These are phyloP conservation scores for Spatholobus suberectus DNA, from an alignment of 306 rosid genomes.

Conservation along the genomic window DNA sequence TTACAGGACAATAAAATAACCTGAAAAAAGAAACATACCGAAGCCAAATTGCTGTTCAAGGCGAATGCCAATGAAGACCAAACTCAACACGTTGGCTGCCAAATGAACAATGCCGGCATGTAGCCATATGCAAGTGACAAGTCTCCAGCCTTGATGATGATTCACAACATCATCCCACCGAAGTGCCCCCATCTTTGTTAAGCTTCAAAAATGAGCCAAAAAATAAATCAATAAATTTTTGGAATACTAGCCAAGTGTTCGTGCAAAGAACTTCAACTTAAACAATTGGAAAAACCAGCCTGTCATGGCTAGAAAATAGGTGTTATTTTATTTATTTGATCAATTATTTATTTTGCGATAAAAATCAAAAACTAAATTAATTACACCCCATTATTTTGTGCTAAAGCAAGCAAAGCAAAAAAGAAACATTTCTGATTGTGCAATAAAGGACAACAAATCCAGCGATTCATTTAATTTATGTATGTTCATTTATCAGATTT, in stretches of 20 bases:
- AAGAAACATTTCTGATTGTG: neutral
- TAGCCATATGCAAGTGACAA: constrained; percentile 85
- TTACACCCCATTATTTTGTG: neutral
- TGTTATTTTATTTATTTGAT: neutral
- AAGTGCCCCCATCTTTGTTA: constrained; percentile 84
- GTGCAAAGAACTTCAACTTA: constrained; percentile 6
- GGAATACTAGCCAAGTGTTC: neutral
- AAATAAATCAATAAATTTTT: neutral
- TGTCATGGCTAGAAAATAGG: neutral
- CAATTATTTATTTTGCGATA: neutral
- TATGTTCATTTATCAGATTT: no score
- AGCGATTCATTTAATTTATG: constrained; percentile 14
- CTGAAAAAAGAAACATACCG: constrained; percentile 53
- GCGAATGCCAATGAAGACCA: constrained; percentile 84
- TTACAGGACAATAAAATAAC: neutral
- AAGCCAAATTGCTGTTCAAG: constrained; percentile 91
- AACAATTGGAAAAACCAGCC: neutral
- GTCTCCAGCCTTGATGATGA: constrained; percentile 84
- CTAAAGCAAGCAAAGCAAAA: neutral
- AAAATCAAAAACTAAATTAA: neutral
- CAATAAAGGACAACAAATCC: neutral
- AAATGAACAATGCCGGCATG: constrained; percentile 91
- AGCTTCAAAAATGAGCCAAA: constrained; percentile 50
- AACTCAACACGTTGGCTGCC: constrained; percentile 78
- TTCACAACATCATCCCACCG: constrained; percentile 62